These are phyloP conservation scores for Geranium rotundifolium DNA, from an alignment of 345 rosid species.

Conservation along the genomic window DNA sequence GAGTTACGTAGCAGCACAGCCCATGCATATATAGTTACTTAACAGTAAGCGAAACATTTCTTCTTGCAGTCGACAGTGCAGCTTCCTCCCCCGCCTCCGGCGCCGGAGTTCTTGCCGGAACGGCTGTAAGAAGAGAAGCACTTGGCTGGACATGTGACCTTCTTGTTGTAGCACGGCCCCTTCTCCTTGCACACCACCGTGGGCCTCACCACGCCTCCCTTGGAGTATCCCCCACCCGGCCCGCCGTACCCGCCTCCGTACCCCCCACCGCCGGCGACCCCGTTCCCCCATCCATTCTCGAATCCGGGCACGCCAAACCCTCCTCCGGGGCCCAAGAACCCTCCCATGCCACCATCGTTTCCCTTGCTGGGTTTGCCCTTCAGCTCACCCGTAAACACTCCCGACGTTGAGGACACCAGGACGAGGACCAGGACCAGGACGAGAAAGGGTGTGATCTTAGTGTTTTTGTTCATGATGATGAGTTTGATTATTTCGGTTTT, in stretches of 20 bases:
- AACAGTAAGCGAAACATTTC: slow-evolving; percentile 85
- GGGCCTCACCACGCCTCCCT: slow-evolving; percentile 48
- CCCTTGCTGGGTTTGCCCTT: slow-evolving; percentile 2
- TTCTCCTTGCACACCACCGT: slow-evolving; percentile 59
- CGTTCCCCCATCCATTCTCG: slow-evolving; percentile 8
- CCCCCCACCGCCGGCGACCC: slow-evolving; percentile 11
- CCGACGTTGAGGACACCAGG: neutral
- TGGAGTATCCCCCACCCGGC: slow-evolving; percentile 48
- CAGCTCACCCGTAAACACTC: neutral
- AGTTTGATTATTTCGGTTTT: neutral
- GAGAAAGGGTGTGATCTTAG: no score
- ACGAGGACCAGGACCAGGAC: neutral
- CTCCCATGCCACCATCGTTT: neutral
- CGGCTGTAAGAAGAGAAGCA: slow-evolving; percentile 78
- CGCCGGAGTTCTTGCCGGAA: slow-evolving; percentile 87
- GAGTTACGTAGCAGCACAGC: no score
- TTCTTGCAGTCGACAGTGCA: slow-evolving; percentile 95
- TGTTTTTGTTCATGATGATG: neutral
- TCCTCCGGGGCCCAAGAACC: slow-evolving; percentile 8
- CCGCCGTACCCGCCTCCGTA: slow-evolving; percentile 15
- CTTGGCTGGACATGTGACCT: slow-evolving; percentile 85
- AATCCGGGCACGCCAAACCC: slow-evolving; percentile 15
- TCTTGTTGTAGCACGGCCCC: slow-evolving; percentile 78
- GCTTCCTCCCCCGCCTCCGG: slow-evolving; percentile 95
- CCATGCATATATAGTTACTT: no score